Base-by-base conservation (phyloP, 768 basidiomycete genomes). In the Trametes maxima region DNA sequence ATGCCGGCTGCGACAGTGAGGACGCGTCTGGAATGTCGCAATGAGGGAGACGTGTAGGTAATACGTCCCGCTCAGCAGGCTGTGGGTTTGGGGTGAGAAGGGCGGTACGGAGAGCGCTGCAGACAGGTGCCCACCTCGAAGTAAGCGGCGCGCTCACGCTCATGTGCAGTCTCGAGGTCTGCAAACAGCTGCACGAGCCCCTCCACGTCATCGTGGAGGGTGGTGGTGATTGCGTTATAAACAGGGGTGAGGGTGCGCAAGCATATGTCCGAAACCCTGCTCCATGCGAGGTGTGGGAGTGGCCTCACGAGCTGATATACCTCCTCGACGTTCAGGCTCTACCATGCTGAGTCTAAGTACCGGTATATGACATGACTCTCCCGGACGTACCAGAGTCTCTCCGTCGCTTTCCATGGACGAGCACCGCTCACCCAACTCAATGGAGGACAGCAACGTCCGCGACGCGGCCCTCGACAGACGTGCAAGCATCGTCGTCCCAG, bases 161-260 rank as follows among this genome's bases (percentile, higher is more conserved):
- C 57, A 22, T 53, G 25, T 33, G 51, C 33, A 7, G 64, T 57
- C 40, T 74, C 82, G 45, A 82, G 67, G 21, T 79, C 78, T 22
- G 74, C 76, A 49, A 82, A 70, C 11, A 83, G 57, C 57, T 73
- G 74, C 13, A 78, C 72, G n/a, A 82, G 74, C 59, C 72, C 72
- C 39, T 80, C 73, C 17, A 82, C 58, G 52, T 83, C 81, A 39
- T 76, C 63, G 51, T 68, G 65, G 4, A 81, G 56, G 24, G 75
- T 73, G 39, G 62, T 72, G 45, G 73, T 73, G 24, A 83, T 36
- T 48, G 68, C 69, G 36, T 62, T 67, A 68, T 73, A 82, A 21
- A 70, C 61, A 17, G 69, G 68, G 17, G 48, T 47, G 47, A 70
- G 60, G 6, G 67, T 68, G 44, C 63, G 64, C 17, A 63, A 46